Conservation (phyloP, 225 moss, liverwort and hornwort species). For the Climacium dendroides region DNA sequence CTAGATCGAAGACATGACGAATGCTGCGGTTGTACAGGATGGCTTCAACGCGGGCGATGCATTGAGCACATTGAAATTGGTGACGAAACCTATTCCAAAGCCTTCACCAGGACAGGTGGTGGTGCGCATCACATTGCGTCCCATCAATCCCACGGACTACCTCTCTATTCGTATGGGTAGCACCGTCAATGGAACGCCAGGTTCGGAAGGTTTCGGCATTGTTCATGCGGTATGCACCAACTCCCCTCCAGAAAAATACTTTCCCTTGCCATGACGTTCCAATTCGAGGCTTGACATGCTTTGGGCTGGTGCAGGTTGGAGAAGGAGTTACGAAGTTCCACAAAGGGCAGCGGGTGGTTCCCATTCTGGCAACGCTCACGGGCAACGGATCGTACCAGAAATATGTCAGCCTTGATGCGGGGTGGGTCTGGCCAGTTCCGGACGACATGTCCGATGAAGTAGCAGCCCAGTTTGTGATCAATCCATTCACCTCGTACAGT, state of each 20-base stretch:
- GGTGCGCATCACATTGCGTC: conserved; percentile 18
- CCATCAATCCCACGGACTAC: conserved; percentile 19
- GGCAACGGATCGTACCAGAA: conserved; percentile 24
- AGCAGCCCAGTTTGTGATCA: conserved; percentile 28
- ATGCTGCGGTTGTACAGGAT: conserved; percentile 11
- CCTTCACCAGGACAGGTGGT: conserved; percentile 19
- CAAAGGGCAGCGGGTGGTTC: conserved; percentile 23
- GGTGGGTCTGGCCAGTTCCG: conserved; percentile 15
- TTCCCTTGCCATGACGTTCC: neutral
- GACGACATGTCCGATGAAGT: conserved; percentile 7
- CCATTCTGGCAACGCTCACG: neutral
- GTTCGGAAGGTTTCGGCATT: conserved; percentile 23
- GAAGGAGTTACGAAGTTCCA: conserved; percentile 12
- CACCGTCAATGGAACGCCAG: neutral
- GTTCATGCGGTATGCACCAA: neutral
- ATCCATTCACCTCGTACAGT: conserved; percentile 12
- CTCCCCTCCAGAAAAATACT: neutral
- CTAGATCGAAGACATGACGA: neutral
- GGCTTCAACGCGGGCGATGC: neutral
- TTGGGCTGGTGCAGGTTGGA: conserved; percentile 3
- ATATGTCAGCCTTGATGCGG: neutral
- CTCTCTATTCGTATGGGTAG: neutral
- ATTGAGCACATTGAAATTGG: conserved; percentile 11
- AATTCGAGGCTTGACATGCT: neutral
- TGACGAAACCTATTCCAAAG: neutral